These are phyloP conservation scores for Teunomyces panamensis DNA, from an alignment of 805 yeast genomes.

Conservation along the genomic window DNA sequence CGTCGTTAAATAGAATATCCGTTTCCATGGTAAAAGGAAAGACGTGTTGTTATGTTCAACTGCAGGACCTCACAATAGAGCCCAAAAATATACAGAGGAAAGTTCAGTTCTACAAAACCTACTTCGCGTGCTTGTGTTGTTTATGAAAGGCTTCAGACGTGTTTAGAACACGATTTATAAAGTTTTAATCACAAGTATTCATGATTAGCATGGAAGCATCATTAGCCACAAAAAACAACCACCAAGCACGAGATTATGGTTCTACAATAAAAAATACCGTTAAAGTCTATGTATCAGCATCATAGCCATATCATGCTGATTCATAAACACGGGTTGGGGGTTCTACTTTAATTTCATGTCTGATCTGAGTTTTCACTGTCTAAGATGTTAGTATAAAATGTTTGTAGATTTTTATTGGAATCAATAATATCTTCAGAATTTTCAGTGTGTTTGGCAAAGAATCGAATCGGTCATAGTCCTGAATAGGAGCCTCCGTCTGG, in stretches of 20 bases:
- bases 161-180: constrained; percentile 25
- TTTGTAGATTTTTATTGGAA: background rate
- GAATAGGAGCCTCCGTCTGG: constrained; percentile 65
- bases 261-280: background rate
- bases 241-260: background rate
- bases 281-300: constrained; percentile 1
- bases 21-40: background rate
- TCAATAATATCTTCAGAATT: constrained; percentile 48
- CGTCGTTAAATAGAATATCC: constrained; percentile 9
- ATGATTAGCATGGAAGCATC: constrained; percentile 67
- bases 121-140: background rate
- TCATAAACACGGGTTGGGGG: background rate
- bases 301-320: constrained; percentile 3
- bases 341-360: background rate
- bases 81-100: background rate
- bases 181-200: constrained; percentile 45
- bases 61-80: too few species aligned
- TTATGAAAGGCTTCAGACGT: constrained; percentile 33
- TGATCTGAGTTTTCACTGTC: background rate
- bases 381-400: constrained; percentile 3
- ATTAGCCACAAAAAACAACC: constrained; percentile 29
- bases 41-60: constrained; percentile 2
- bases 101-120: background rate
- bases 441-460: constrained; percentile 62
- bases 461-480: constrained; percentile 71